A percentile compares a stretch with the other conserved stretches of the same genome.
Evolutionary conservation across 345 rosid species (phyloP).

Genomic region (Cardamine chenopodiifolia): DNA sequence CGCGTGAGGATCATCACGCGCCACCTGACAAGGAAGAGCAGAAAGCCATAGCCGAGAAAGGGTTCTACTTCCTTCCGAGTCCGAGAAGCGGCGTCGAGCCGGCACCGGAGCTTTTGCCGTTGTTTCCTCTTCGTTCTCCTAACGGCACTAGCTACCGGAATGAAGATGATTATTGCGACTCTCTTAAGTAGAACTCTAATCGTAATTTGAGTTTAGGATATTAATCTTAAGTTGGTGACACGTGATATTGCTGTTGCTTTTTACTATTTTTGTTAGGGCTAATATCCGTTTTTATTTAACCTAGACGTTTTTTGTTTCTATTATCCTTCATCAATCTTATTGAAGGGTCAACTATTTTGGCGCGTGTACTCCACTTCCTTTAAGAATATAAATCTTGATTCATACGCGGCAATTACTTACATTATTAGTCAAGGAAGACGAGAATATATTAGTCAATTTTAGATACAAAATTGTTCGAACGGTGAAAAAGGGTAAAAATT

Average conservation of each 20-base stretch:
- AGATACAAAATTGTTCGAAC: too few species aligned
- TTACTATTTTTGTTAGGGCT: slow-evolving; percentile 37
- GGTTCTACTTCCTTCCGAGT: slow-evolving; percentile 72
- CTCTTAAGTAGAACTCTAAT: slow-evolving; percentile 12
- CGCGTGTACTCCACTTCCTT: slow-evolving; percentile 37
- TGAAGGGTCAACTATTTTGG: slow-evolving; percentile 33
- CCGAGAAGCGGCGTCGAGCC: slow-evolving; percentile 56
- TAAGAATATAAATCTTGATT: slow-evolving; percentile 3
- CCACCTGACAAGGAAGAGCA: slow-evolving; percentile 47
- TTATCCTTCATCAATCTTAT: background rate
- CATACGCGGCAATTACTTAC: slow-evolving; percentile 19
- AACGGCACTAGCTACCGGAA: slow-evolving; percentile 28
- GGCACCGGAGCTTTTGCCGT: slow-evolving; percentile 67
- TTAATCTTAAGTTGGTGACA: slow-evolving; percentile 14
- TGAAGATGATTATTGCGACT: slow-evolving; percentile 5
- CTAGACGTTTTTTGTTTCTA: background rate
- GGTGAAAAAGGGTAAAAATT: background rate
- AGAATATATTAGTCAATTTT: too few species aligned
- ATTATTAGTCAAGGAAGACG: slow-evolving; percentile 28
- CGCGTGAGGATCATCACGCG: slow-evolving; percentile 38
- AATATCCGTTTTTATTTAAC: slow-evolving; percentile 23
- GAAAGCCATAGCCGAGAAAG: slow-evolving; percentile 61
- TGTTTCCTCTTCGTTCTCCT: slow-evolving; percentile 79
- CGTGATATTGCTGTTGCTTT: slow-evolving; percentile 22
- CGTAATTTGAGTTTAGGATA: slow-evolving; percentile 17